Evolutionary conservation across 331 rosid genomes (phyloP), one percentile per base, ranked within the genome.

Genomic region (Malus hybrid): DNA sequence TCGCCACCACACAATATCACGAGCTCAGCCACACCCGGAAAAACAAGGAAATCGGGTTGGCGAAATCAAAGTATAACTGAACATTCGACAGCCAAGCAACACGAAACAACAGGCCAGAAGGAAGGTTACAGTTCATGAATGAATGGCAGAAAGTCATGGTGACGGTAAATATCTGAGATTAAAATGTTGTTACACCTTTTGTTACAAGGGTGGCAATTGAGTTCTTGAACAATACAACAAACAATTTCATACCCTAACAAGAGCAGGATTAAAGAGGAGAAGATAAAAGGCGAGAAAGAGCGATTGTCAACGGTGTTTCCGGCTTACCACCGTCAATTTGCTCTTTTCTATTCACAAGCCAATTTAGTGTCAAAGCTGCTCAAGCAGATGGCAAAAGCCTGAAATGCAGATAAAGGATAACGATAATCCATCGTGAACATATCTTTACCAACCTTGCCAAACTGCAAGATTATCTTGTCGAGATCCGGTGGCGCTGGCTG

Each of bases 341-440:
- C 33, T 75, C 76, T 70, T 22, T 58, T 71, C 85, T 90, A 93
- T 90, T 93, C 97, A 89, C 97, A 93, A 70, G 97, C 97, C 88
- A 91, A 74, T 84, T 93, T 93, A 71, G 97, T 93, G 57, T 52
- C 57, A 1, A 52, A 52, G 57, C 57, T 52, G 57, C 57, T 52
- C 57, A 52, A 52, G 57, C 97, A 93, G 78, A 93, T 90, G 29
- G 96, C 96, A 68, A 93, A 93, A 30, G 97, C 97, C 82, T 93
- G 97, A 87, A 93, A 93, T 63, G 97, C 97, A 10, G 97, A 93
- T 55, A 93, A 72, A 8, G 97, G 97, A 77, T 90, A 93, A 13
- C 91, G 82, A 67, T 88, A 93, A 80, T 93, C 97, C 97, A 93
- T 93, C 61, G 97, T 93, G 89, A 93, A 93, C 90, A 90, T 93